Evolutionary conservation across 1,139 yeast species (phyloP), one percentile per base, ranked within the genome.

Genomic region (Blastobotrys ciferrii): DNA sequence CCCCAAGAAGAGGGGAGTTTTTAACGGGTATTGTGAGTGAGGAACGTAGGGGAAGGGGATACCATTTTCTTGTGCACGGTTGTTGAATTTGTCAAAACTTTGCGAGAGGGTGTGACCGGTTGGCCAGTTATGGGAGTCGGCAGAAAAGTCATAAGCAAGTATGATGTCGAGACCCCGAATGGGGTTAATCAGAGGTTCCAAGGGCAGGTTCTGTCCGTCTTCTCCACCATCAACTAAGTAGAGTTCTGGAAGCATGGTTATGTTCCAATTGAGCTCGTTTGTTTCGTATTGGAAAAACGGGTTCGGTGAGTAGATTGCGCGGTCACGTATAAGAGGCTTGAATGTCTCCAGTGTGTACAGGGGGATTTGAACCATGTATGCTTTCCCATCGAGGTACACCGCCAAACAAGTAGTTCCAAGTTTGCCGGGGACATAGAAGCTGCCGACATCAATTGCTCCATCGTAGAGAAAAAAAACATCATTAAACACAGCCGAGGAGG

Each of bases 151-250:
- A 62, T 80, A 82, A 0, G 95, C 95, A 65, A 91, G 78, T 33
- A 91, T 76, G n/a, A 84, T 79, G 63, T 89, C 97, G 23, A 88
- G 73, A 12, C 74, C 72, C 63, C 97, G 78, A 42, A 75, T 75
- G 7, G 81, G 77, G 65, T 84, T 91, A 43, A 88, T 65, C 57
- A 88, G 73, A 19, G 97, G 96, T 51, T 77, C 73, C 42, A 87
- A 69, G 9, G 98, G 97, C 32, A 89, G 74, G 64, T 88, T 48
- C 13, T 92, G 15, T 65, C 68, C 68, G 87, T 96, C 67, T 83
- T 45, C 91, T 55, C 96, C 96, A 53, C 96, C 97, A 64, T 89
- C 97, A n/a, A 82, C 92, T 52, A 88, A 73, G 20, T 38, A 39
- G n/a, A 48, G 37, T 18, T 48, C 31, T 20, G 33, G 30, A 11